Evolutionary conservation across 306 rosid genomes (phyloP), one percentile per base, ranked within the genome.

Genomic region (Ceratonia siliqua): DNA sequence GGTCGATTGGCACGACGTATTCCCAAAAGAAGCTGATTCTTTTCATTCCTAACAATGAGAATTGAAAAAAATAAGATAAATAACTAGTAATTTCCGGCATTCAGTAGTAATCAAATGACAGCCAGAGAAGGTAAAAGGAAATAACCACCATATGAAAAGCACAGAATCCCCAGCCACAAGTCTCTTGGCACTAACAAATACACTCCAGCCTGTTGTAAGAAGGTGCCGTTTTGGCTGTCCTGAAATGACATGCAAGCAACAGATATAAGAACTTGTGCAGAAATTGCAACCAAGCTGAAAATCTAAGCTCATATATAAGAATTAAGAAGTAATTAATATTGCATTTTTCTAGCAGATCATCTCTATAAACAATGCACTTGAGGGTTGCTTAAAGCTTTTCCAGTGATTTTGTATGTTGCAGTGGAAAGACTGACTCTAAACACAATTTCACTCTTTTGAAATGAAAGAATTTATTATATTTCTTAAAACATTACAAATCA

Each of bases 171-270:
- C 97, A 14, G 93, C 93, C 24, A 92, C 91, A 54, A 92, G 89
- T 84, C 97, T 89, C 83, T 92, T 92, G 77, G 97, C 97, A 85
- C 93, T 92, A 74, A 92, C 97, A 82, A 89, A 92, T 78, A 92
- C 93, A 72, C 97, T 91, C 97, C 97, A 91, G 27, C 97, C 97
- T 13, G 97, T 91, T 5, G 97, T 91, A 83, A 91, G 97, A 79
- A 92, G 97, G 86, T 92, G 97, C 3, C 97, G 87, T 78, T 92
- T 92, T 5, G 97, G 97, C 81, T 92, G 97, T 72, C 97, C 97
- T 92, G 97, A 63, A 72, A 80, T 43, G 64, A 79, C 66, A 52
- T 70, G 73, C 72, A 82, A 72, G 70, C 41, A 78, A 57, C 6
- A 70, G 35, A 45, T 30, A 62, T 18, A 82, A 83, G 53, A 86